A percentile compares a stretch with the other conserved stretches of the same genome.
Conservation (phyloP, 306 rosid genomes). For the Malus asiatica region DNA sequence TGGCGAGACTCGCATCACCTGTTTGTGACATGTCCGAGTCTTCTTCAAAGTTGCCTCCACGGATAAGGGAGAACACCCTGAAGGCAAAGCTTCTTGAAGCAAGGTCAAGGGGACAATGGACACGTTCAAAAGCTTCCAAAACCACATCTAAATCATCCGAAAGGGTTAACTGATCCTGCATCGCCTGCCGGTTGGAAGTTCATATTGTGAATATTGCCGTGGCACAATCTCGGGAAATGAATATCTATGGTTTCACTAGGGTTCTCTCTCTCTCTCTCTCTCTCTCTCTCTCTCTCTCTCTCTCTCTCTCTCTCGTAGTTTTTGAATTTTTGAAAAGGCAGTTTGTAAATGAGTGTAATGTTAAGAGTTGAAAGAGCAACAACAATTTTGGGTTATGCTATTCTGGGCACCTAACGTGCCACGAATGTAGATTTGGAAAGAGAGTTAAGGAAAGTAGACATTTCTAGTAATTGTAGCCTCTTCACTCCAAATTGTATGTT, state of each 20-base stretch:
- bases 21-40: conserved; percentile 43
- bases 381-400: conserved; percentile 9
- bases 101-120: conserved; percentile 71
- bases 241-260: conserved; percentile 6
- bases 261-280: too few relatives aligned
- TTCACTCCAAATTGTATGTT: background rate
- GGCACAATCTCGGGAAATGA: conserved; percentile 1
- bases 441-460: background rate
- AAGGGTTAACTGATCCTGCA: conserved; percentile 11
- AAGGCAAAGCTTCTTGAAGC: conserved; percentile 96
- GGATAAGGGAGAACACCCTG: conserved; percentile 62
- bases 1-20: conserved; percentile 38
- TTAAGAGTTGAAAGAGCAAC: conserved; percentile 11
- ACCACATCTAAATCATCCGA: conserved; percentile 29
- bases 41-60: conserved; percentile 42
- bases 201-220: conserved; percentile 17
- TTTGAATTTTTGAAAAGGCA: conserved; percentile 9
- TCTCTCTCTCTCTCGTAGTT: conserved; percentile 9
- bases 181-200: conserved; percentile 4
- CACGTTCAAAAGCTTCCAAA: conserved; percentile 60
- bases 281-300: background rate
- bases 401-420: background rate
- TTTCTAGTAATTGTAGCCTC: background rate
- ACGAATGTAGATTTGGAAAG: background rate
- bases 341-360: conserved; percentile 36